These are phyloP conservation scores for Comarum palustre DNA, from an alignment of 306 rosid genomes.

Conservation along the genomic window DNA sequence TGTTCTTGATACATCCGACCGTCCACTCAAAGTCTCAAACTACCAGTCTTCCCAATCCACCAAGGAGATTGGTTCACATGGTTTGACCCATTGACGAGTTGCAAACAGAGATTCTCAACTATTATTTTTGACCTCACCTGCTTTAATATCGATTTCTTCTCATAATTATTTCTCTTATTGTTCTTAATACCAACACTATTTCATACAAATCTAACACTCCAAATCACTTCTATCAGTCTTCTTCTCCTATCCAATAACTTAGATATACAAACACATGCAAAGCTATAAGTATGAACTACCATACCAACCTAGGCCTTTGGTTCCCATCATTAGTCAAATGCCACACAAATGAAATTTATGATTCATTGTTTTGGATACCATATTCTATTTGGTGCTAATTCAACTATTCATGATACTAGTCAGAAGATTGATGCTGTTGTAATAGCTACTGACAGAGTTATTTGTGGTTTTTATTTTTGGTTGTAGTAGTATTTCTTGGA, in stretches of 20 bases:
- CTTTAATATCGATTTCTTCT: neutral
- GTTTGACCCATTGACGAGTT: constrained; percentile 24
- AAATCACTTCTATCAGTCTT: constrained; percentile 2
- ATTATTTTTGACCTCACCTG: constrained; percentile 8
- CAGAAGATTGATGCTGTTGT: neutral
- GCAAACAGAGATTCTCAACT: neutral
- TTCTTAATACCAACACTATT: neutral
- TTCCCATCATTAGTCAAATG: neutral
- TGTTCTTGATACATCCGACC: neutral
- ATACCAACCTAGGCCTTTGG: neutral
- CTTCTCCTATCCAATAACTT: neutral
- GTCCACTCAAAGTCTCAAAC: constrained; percentile 30
- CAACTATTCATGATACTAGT: neutral
- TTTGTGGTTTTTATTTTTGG: neutral
- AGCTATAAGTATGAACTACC: neutral
- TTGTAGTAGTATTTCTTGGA: neutral
- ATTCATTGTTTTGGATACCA: neutral
- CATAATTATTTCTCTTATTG: neutral
- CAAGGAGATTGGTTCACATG: constrained; percentile 29
- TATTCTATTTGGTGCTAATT: neutral
- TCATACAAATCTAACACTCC: neutral
- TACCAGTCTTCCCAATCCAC: constrained; percentile 37
- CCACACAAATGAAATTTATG: neutral
- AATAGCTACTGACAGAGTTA: neutral
- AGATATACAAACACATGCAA: neutral